Base-by-base conservation (phyloP, 805 yeast genomes). In the Jamesozyma gamospora region DNA sequence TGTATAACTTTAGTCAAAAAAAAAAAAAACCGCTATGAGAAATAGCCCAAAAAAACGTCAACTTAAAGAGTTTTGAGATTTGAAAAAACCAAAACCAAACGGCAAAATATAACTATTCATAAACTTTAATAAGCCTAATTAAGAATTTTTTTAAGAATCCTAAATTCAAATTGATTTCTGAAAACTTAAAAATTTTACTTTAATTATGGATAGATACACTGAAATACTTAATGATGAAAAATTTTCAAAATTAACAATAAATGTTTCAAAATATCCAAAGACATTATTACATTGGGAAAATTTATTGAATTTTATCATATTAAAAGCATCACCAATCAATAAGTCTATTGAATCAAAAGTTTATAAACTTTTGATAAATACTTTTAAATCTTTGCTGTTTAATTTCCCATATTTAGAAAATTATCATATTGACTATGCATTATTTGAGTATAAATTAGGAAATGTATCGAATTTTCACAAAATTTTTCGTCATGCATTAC, bases 321-420 rank as follows among this genome's bases (percentile, higher is more conserved):
- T 44, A 9, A 38, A 36, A 27, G 50, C 55, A 9, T 41, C 53
- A 9, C 63, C 62, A 12, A 39, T 60, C 12, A 50, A 52, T 32
- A 60, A 58, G 35, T 32, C 48, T 12, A 37, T 53, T 9, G 53
- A 51, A 19, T 34, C 35, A n/a, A 38, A 41, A 24, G 14, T 53
- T 12, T 46, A 44, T 30, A 39, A 48, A 31, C 37, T 56, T 24
- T 46, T 56, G 17, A 33, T 42, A n/a, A 36, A 47, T 2, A 50
- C 61, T 1, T 61, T 60, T 37, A 44, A 47, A n/a, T 53, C 62
- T 1, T 27, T 61, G 46, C 42, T 61, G 1, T 45, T 38, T 10
- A 39, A 53, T 21, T 59, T 61, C 43, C 64, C 63, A 3, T 56
- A 43, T 35, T 36, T 59, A 31, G 65, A 61, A 35, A 59, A 57